These are phyloP conservation scores for Xylariales sp. DNA, from an alignment of 2,329 filamentous ascomycete genomes.

Conservation along the genomic window DNA sequence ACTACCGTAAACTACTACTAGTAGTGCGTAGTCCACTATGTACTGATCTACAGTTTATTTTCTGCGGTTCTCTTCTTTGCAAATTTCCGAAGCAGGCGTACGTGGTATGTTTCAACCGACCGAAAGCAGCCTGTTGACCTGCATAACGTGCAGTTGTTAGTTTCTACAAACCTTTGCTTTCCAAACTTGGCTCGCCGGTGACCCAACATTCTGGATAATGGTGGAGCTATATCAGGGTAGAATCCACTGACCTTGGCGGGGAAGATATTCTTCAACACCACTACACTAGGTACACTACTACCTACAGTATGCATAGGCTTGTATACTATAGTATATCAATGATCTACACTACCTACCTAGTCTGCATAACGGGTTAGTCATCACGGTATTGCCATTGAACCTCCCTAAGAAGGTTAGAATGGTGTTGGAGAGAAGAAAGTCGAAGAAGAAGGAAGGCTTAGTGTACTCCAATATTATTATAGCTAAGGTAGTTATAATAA, in stretches of 20 bases:
- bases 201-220: constrained; percentile 31
- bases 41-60: background rate
- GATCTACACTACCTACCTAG: background rate
- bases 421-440: background rate
- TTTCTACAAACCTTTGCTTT: constrained; percentile 5
- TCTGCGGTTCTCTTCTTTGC: background rate
- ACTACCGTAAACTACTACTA: no score
- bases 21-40: no score
- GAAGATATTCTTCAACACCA: no score
- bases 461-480: background rate
- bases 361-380: background rate
- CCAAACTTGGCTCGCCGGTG: constrained; percentile 20
- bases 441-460: background rate
- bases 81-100: background rate
- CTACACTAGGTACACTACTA: no score
- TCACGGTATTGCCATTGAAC: background rate
- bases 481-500: background rate
- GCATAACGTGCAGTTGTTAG: background rate
- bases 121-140: background rate
- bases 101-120: background rate
- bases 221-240: constrained; percentile 20
- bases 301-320: no score
- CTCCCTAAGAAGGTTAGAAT: background rate
- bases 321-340: background rate
- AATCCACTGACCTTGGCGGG: background rate